Base-by-base conservation (phyloP, 2,329 filamentous ascomycete genomes). In the Fusarium nelsonii region DNA sequence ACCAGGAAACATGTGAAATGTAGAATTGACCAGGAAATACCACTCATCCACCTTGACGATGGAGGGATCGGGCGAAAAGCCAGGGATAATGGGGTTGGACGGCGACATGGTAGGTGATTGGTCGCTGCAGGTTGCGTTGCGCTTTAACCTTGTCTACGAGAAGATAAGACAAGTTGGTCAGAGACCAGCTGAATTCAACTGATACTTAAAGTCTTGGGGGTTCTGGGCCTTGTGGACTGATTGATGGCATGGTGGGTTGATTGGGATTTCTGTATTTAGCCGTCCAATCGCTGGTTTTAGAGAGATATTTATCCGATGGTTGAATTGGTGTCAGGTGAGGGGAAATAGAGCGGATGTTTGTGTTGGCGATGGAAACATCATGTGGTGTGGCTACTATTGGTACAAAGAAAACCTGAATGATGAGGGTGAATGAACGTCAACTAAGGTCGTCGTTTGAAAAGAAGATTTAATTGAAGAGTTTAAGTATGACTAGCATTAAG, bases 11-110 rank as follows among this genome's bases (percentile, higher is more conserved):
- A 63, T 57, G 37, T 63, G 60, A 39, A 63, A 63, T 6, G 60
- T 63, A 32, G 60, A 63, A 45, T 58, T 63, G 8, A 63, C 60
- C 1, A 63, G 58, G 37, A 57, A 63, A 39, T 63, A 57, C 60
- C 60, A 63, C 12, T 63, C 58, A 11, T n/a, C 50, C 2, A 63
- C 37, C 32, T 63, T 63, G 34, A 57, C 43, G 28, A 63, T 58
- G 8, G 60, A 63, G 6, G 60, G 58, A 39, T 63, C 60, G 5
- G 60, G 58, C 9, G 60, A 63, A 14, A 63, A 63, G 9, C 60
- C 60, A 48, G 60, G 60, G 37, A 63, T 49, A 20, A 63, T 63
- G 12, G 60, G 60, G 10, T 63, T 63, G 9, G 49, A 46, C 6
- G 57, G 58, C 14, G 59, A 46, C 59, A 63, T 63, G 16, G 23